These are phyloP conservation scores for Sclerotinia glacialis DNA, from an alignment of 2,329 filamentous ascomycete genomes.

Conservation along the genomic window DNA sequence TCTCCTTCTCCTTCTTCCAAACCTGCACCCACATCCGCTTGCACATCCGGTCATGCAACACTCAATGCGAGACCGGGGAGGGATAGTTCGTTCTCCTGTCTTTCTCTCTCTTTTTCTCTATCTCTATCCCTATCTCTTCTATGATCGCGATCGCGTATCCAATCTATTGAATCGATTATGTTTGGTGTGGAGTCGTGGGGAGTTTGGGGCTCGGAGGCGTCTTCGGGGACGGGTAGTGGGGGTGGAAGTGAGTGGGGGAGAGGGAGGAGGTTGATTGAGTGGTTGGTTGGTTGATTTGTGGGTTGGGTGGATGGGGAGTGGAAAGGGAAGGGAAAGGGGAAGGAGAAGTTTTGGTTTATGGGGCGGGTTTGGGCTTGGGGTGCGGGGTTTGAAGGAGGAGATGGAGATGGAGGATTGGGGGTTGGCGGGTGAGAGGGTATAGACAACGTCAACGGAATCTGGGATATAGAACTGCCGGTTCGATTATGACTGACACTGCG, in stretches of 20 bases:
- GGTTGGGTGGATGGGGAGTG: no score
- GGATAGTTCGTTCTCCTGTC: neutral
- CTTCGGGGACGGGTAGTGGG: neutral
- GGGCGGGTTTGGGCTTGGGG: no score
- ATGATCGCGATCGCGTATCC: neutral
- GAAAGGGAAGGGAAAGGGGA: no score
- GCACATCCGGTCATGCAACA: neutral
- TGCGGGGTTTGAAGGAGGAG: no score
- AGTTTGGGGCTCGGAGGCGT: neutral
- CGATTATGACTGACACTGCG: neutral
- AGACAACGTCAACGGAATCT: neutral
- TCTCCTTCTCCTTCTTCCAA: neutral
- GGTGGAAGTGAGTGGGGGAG: no score
- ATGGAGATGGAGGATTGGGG: neutral
- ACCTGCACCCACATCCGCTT: neutral
- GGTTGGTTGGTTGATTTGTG: no score
- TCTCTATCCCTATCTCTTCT: neutral
- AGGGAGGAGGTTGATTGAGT: no score
- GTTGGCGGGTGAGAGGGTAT: neutral
- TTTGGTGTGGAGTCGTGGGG: neutral
- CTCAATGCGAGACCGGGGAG: neutral
- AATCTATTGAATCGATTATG: neutral
- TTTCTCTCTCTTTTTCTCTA: neutral
- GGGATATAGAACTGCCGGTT: neutral
- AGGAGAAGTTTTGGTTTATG: no score